Base-by-base conservation (phyloP, 169 alveolate species). In the Cryptosporidium parvum region DNA sequence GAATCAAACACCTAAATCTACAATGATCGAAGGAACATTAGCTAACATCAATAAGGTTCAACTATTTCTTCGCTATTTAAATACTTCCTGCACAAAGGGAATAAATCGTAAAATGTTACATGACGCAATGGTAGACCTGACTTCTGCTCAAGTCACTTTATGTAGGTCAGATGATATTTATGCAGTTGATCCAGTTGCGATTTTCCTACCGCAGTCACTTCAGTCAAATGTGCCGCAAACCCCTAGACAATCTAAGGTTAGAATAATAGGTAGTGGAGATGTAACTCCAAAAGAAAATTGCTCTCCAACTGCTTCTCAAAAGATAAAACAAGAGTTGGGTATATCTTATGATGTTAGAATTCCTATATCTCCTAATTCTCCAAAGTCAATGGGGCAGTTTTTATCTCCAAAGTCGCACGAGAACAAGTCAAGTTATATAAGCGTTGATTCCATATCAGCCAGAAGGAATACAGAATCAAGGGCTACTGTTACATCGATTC, bases 101-200 rank as follows among this genome's bases (percentile, higher is more conserved):
- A 80, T 80, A 61, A 80, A 80, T 65, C 73, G 75, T 16, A 80
- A 80, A 37, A 61, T 80, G 89, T 44, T 80, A 18, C 89, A 80
- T 62, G 89, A 80, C 44, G 75, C 89, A 58, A 80, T 80, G 89
- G 42, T 59, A 18, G 89, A 80, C 37, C 23, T 80, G 44, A 80
- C 89, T 6, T 59, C 89, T 18, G 89, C 80, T 9, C 89, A 80
- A 65, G 89, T 80, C 4, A 80, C 73, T 42, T n/a, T 80, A 42
- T 62, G 69, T 5, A 80, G 89, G 21, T 62, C 89, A 23, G 89
- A 80, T 35, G 89, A 80, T 62, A 80, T 80, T 44, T 80, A 80
- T 62, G 89, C 89, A 14, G 89, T 80, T 39, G 89, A 80, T 80
- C 89, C 89, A 0, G 89, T 42, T 59, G 73, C 89, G 65, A 80